phyloP scores from a whole-genome alignment of 1,139 yeast species.

The Saccharomycopsis phalli region DNA sequence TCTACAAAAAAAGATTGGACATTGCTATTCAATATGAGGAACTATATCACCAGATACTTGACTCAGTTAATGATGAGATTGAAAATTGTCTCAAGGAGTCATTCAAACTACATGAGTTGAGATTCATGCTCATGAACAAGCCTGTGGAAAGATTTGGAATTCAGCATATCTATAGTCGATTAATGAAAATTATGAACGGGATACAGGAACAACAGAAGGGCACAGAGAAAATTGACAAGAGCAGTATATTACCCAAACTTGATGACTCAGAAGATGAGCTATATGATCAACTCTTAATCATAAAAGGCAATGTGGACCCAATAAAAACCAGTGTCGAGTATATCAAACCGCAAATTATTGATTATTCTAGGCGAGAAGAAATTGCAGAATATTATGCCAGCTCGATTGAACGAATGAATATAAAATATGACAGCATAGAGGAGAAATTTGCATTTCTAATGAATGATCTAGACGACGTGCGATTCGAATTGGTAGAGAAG shows the following conservation, averaged over 20 bases:
- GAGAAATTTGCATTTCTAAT: conserved; percentile 28
- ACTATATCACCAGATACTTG: conserved; percentile 32
- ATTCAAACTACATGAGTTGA: conserved; percentile 27
- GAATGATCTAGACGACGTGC: conserved; percentile 26
- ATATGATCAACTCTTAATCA: conserved; percentile 24
- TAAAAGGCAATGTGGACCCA: conserved; percentile 30
- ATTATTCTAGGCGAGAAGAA: conserved; percentile 15
- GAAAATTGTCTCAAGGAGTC: conserved; percentile 29
- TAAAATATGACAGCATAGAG: conserved; percentile 28
- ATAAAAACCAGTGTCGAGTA: conserved; percentile 37
- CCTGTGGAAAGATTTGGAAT: neutral
- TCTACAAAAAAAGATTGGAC: conserved; percentile 32
- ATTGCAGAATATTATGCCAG: conserved; percentile 26
- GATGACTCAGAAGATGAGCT: conserved; percentile 26
- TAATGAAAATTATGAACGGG: neutral
- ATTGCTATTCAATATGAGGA: conserved; percentile 37
- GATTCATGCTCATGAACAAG: conserved; percentile 18
- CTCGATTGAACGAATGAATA: conserved; percentile 27
- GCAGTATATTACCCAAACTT: conserved; percentile 25
- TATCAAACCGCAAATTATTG: conserved; percentile 28
- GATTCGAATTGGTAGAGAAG: conserved; percentile 29
- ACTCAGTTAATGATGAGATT: conserved; percentile 33
- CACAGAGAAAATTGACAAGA: conserved; percentile 23
- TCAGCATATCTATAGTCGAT: neutral
- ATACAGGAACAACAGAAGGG: conserved; percentile 2